These are phyloP conservation scores for Skeletonema costatum DNA, from an alignment of 108 stramenopile genomes.

Conservation along the genomic window DNA sequence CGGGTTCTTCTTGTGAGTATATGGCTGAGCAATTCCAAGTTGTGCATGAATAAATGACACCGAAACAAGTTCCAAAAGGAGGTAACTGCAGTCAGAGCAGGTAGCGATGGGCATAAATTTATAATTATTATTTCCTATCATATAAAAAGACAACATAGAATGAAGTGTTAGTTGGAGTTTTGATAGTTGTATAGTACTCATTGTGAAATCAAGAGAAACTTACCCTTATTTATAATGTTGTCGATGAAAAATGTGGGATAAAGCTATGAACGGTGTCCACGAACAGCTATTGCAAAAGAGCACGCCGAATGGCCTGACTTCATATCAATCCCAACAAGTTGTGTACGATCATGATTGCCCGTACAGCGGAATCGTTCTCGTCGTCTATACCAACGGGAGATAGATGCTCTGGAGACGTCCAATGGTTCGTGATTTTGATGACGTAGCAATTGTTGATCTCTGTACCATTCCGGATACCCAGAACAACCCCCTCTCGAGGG, in stretches of 20 bases:
- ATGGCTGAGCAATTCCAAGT: no score
- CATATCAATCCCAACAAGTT: slow-evolving; percentile 6
- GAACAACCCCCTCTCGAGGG: slow-evolving; percentile 1
- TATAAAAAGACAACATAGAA: no score
- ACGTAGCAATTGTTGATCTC: background rate
- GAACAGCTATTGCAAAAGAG: slow-evolving; percentile 71
- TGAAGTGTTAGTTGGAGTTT: no score
- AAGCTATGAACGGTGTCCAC: slow-evolving; percentile 87
- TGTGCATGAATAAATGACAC: no score
- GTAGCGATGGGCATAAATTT: no score
- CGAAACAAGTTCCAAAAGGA: no score
- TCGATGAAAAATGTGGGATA: slow-evolving; percentile 83
- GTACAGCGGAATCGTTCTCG: background rate
- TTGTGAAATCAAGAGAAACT: no score
- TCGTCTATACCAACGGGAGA: slow-evolving; percentile 2
- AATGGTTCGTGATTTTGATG: background rate
- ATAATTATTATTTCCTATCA: no score
- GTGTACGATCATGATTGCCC: background rate
- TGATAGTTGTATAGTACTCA: no score
- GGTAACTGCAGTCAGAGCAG: no score
- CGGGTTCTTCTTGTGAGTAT: no score
- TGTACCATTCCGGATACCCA: slow-evolving; percentile 13
- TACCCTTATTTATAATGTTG: no score
- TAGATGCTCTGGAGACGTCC: background rate
- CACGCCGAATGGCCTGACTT: slow-evolving; percentile 65